Base-by-base conservation (phyloP, 2,329 filamentous ascomycete species). In the Fusarium sp. region DNA sequence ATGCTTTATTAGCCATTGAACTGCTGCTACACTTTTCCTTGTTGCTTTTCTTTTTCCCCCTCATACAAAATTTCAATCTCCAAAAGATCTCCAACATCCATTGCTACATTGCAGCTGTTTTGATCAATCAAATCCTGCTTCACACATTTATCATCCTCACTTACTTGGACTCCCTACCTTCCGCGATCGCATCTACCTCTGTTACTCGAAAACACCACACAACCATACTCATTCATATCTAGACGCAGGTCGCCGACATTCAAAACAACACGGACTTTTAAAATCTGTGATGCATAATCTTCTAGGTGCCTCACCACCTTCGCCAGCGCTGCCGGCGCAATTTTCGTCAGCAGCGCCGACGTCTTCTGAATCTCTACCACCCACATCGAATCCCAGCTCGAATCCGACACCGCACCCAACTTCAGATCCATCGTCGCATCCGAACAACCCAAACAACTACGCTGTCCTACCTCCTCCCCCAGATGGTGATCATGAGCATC, bases 231-330 rank as follows among this genome's bases (percentile, higher is more conserved):
- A 70, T 54, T 58, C 55, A 53, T 42, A 28, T 54, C 26, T 60
- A 79, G 77, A 77, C 71, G 66, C 72, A 65, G 76, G 75, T 61
- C 76, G 72, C 54, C 76, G 73, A 75, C 79, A 81, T 74, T 78
- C 80, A 62, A 80, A 80, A 62, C 81, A 82, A 59, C 82, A 81
- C 50, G 76, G 76, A 57, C 75, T 83, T 61, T 80, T 81, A 57
- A 83, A 83, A 76, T 77, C 81, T 78, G 81, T 81, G 78, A 84
- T 84, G 82, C 81, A 80, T 78, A 81, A 78, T 72, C 77, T 81
- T 71, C 76, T 80, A 46, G 76, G 74, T 36, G 72, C 77, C 60
- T 78, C 78, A 56, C 68, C 73, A 26, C 74, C 74, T 48, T 69
- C 73, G 51, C 72, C 73, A 63, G 54, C 75, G 38, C 69, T 77